A percentile compares a stretch with the other conserved stretches of the same genome.
Conservation (phyloP, 805 yeast genomes). For the Saccharomycopsis fibuligera region DNA sequence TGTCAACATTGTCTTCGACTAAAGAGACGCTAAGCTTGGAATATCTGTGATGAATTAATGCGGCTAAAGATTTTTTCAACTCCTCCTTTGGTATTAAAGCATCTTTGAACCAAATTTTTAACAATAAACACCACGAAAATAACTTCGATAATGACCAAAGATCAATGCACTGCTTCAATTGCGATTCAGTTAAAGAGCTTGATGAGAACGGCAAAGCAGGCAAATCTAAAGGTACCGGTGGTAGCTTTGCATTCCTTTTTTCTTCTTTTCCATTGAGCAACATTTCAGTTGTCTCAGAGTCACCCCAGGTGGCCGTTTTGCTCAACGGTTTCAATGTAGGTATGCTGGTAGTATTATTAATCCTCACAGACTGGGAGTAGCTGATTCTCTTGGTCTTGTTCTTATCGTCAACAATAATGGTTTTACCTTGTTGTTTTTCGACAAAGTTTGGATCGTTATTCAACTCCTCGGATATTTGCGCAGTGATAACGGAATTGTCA, state of each 20-base stretch:
- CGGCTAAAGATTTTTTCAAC: conserved; percentile 46
- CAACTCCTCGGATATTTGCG: neutral
- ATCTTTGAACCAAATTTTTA: conserved; percentile 48
- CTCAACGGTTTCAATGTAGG: neutral
- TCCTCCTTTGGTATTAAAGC: conserved; percentile 43
- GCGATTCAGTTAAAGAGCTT: conserved; percentile 40
- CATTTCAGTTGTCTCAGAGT: neutral
- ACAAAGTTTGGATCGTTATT: neutral
- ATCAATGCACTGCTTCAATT: conserved; percentile 40
- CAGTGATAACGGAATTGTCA: no score
- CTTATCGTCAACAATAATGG: neutral
- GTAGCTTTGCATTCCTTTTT: neutral
- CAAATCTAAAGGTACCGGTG: conserved; percentile 29
- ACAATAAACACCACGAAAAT: conserved; percentile 48
- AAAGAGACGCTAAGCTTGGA: conserved; percentile 44
- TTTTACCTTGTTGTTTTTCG: neutral
- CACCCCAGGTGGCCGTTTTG: neutral
- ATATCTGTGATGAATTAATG: conserved; percentile 44
- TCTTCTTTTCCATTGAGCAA: neutral
- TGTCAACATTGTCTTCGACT: conserved; percentile 45
- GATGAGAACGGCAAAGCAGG: conserved; percentile 56
- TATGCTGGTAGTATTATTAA: neutral
- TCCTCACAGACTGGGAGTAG: no score
- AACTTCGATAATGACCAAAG: conserved; percentile 44
- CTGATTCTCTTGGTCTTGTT: neutral